Base-by-base conservation (phyloP, 139 green algal species). In the Raphidocelis subcapitata region DNA sequence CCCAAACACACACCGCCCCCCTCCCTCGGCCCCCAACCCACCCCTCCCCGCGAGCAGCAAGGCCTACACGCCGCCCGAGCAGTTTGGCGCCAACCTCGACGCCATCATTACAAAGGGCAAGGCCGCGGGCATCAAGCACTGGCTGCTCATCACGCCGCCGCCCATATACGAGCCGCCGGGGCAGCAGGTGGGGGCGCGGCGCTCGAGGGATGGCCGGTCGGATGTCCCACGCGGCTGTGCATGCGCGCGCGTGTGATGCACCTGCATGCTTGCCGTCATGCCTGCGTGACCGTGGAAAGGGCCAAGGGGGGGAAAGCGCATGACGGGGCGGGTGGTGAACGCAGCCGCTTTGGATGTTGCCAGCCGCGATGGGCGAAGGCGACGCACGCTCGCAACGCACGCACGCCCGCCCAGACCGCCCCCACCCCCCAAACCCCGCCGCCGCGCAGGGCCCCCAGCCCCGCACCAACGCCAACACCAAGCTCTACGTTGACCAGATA, bases 131-230 rank as follows among this genome's bases (percentile, higher is more conserved):
- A 23, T 60, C 2, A 26, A 37, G 23, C 18, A 72, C 46, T 72
- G 71, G 20, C 26, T 78, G 36, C 24, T 78, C 36, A 60, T 78
- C 35, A 73, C 72, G 60, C 72, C 72, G 18, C 72, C 72, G 16
- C 72, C 72, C 21, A 62, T 78, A 5, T 72, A 52, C 31, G 72
- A 78, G 33, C 3, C 69, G 70, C 70, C 68, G 59, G 69, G 41
- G 12, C 12, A 65, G 61, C 2, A 41, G 31, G 29, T 62, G 59
- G 33, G 70, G 69, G 36, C 36, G 70, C 63, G 26, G 20, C 5
- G 20, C 33, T 32, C 16, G 37, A 31, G 32, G 24, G 37, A 28
- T 10, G 5, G n/a, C 21, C 46, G 31, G 24, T 23, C 24, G 51
- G 23, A 23, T 26, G 51, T 23, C 1, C 1, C 24, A 35, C 35